phyloP scores from a whole-genome alignment of 2,329 filamentous ascomycete species.

The Cladophialophora bantiana region DNA sequence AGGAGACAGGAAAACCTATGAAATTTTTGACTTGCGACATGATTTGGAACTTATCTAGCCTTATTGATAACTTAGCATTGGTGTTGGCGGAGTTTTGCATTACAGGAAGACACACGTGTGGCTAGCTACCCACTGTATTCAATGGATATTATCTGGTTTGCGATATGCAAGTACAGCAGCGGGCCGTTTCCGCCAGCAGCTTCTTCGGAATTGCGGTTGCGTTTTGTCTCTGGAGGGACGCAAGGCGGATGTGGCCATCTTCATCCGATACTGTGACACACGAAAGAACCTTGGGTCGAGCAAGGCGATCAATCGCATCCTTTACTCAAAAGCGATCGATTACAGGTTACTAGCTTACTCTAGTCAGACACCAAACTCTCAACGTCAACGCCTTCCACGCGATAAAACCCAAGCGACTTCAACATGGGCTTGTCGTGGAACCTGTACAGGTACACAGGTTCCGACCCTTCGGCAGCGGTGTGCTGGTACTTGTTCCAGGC shows the following conservation, averaged over 20 bases:
- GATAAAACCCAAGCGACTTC: slow-evolving; percentile 59
- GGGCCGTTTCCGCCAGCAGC: not conserved
- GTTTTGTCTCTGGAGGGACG: not conserved
- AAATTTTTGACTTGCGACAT: not conserved
- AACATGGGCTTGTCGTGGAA: slow-evolving; percentile 66
- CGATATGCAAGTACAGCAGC: not conserved
- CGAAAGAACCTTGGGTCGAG: not conserved
- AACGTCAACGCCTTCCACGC: slow-evolving; percentile 49
- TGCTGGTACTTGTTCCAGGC: slow-evolving; percentile 61
- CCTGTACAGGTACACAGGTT: slow-evolving; percentile 54
- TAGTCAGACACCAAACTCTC: slow-evolving; percentile 49
- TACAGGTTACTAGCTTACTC: not conserved
- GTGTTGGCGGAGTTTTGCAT: slow-evolving; percentile 31
- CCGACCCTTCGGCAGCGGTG: slow-evolving; percentile 45
- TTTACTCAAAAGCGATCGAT: not conserved
- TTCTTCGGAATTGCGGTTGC: not conserved
- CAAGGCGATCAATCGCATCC: not conserved
- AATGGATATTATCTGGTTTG: not conserved
- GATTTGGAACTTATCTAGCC: not conserved
- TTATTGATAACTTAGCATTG: slow-evolving; percentile 30
- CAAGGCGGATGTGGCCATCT: not conserved
- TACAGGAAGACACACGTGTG: not conserved
- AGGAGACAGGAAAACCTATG: not conserved
- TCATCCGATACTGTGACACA: not conserved
- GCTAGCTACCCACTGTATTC: not conserved